Evolutionary conservation across 78 protist species (phyloP).

Genomic region (Chrysochromulina parva): DNA sequence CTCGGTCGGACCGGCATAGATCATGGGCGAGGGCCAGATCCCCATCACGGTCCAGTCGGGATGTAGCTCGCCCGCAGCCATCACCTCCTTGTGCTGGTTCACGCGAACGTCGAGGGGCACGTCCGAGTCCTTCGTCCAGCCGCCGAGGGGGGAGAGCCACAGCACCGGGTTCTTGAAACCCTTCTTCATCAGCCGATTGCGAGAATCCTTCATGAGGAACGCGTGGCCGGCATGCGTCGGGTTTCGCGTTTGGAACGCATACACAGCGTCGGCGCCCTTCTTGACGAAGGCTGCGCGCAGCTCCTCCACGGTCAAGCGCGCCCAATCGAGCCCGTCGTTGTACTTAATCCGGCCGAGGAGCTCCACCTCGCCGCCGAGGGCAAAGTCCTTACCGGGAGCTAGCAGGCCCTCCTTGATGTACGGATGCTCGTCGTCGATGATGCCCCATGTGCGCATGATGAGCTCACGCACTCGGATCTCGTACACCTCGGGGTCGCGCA

Average conservation of each 20-base stretch:
- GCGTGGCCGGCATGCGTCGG: constrained; percentile 63
- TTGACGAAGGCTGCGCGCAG: neutral
- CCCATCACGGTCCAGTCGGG: constrained; percentile 49
- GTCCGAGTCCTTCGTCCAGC: constrained; percentile 58
- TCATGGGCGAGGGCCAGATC: constrained; percentile 61
- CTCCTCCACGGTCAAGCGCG: constrained; percentile 50
- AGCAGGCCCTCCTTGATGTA: constrained; percentile 1
- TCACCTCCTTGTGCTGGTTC: constrained; percentile 47
- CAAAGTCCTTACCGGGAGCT: neutral
- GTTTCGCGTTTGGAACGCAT: constrained; percentile 60
- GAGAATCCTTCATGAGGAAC: constrained; percentile 50
- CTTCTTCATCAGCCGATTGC: constrained; percentile 19
- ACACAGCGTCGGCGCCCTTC: constrained; percentile 46
- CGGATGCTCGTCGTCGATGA: constrained; percentile 22
- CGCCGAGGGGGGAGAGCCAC: constrained; percentile 64
- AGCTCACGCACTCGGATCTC: constrained; percentile 31
- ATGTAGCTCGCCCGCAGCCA: constrained; percentile 45
- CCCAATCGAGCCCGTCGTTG: constrained; percentile 57
- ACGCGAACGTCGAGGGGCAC: constrained; percentile 58
- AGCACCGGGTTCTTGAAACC: constrained; percentile 54
- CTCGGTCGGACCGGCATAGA: constrained; percentile 63
- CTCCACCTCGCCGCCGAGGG: constrained; percentile 42
- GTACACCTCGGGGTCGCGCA: constrained; percentile 39
- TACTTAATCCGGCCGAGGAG: constrained; percentile 35
- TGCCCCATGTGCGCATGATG: constrained; percentile 18